Percentiles rank a stretch among this genome's conserved stretches.
phyloP scores from a whole-genome alignment of 441 rosid species.

The Viola pubescens region DNA sequence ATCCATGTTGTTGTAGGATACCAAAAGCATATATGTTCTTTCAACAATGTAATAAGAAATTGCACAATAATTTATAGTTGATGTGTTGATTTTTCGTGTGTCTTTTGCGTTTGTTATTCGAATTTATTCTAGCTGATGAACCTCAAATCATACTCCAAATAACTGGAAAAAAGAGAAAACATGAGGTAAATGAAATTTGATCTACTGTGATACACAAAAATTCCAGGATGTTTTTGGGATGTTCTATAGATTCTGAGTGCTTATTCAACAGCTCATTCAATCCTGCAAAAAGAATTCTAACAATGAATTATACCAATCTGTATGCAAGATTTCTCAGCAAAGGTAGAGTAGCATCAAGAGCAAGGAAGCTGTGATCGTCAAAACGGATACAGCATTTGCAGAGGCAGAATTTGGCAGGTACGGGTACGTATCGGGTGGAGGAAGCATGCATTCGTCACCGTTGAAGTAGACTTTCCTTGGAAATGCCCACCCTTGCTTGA shows the following conservation, averaged over 20 bases:
- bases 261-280: constrained; percentile 7
- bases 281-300: neutral
- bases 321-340: constrained; percentile 15
- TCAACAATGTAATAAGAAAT: constrained; percentile 24
- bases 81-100: constrained; percentile 13
- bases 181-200: neutral
- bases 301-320: constrained; percentile 11
- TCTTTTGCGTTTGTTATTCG: neutral
- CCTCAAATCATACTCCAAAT: neutral
- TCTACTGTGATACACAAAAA: neutral
- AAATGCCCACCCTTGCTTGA: constrained; percentile 71
- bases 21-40: constrained; percentile 12
- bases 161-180: neutral
- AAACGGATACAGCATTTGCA: constrained; percentile 21
- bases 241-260: neutral
- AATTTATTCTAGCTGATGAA: neutral
- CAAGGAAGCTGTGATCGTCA: constrained; percentile 27
- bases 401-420: constrained; percentile 63
- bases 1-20: constrained; percentile 25
- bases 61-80: constrained; percentile 18
- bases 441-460: constrained; percentile 67
- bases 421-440: constrained; percentile 80
- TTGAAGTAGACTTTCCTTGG: constrained; percentile 62
- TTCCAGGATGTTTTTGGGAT: neutral
- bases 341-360: constrained; percentile 25